phyloP scores from a whole-genome alignment of 2,329 filamentous ascomycete genomes.

The Huntiella omanensis region DNA sequence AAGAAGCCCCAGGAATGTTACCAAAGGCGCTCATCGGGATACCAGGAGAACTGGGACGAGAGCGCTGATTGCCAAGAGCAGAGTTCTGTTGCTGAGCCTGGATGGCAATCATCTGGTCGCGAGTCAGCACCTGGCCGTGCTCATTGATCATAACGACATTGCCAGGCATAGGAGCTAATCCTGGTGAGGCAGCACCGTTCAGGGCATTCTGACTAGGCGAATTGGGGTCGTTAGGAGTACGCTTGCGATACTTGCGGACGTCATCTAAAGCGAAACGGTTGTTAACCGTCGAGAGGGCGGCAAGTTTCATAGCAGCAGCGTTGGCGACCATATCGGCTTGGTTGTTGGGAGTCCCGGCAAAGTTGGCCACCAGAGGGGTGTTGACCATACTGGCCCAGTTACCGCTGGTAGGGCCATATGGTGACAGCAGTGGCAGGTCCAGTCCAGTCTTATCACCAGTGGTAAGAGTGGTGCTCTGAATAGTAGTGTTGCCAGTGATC shows the following conservation, averaged over 20 bases:
- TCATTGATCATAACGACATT: constrained; percentile 92
- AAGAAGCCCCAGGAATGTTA: constrained; percentile 37
- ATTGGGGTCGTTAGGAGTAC: constrained; percentile 64
- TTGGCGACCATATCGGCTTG: constrained; percentile 98
- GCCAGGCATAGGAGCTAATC: constrained; percentile 42
- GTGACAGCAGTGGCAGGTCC: constrained; percentile 76
- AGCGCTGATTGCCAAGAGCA: constrained; percentile 50
- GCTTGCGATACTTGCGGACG: constrained; percentile 84
- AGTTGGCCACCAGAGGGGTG: constrained; percentile 84
- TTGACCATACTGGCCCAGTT: constrained; percentile 99
- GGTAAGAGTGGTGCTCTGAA: constrained; percentile 47
- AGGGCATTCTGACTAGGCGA: constrained; percentile 26
- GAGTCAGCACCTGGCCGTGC: constrained; percentile 68
- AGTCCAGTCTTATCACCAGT: constrained; percentile 40
- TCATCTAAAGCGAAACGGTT: constrained; percentile 95
- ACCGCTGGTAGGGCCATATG: constrained; percentile 53
- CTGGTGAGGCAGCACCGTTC: constrained; percentile 22
- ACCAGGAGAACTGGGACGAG: constrained; percentile 76
- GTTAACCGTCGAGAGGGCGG: constrained; percentile 91
- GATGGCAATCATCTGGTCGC: constrained; percentile 68
- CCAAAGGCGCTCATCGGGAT: constrained; percentile 39
- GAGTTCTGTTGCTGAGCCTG: constrained; percentile 46
- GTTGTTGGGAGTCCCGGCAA: constrained; percentile 35
- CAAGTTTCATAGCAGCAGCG: constrained; percentile 96
- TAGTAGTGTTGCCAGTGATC: constrained; percentile 48